A percentile compares a stretch with the other conserved stretches of the same genome.
Evolutionary conservation across 257 asterid genomes (phyloP).

Genomic region (Scutellaria galericulata): DNA sequence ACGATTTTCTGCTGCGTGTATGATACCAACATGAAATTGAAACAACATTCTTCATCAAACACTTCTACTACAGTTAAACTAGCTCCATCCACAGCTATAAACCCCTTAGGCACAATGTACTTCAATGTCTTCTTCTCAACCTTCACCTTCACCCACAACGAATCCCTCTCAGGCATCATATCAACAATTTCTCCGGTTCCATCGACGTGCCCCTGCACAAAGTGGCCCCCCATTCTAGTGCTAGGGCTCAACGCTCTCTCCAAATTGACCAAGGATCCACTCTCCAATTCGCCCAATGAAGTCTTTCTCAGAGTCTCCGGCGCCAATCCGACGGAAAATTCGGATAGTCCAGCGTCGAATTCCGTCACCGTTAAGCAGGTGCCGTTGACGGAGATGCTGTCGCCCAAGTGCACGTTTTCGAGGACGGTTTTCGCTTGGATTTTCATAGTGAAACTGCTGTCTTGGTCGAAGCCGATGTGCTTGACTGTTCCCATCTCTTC

Average conservation of each 20-base stretch:
- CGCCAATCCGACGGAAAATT: conserved; percentile 74
- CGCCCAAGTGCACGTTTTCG: conserved; percentile 77
- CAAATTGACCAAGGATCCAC: conserved; percentile 69
- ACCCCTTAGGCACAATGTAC: conserved; percentile 90
- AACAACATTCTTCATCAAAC: conserved; percentile 70
- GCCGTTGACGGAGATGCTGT: conserved; percentile 89
- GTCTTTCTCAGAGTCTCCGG: conserved; percentile 87
- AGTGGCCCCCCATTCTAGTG: conserved; percentile 93
- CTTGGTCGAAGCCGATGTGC: conserved; percentile 59
- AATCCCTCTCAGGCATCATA: conserved; percentile 66
- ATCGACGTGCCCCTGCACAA: conserved; percentile 94
- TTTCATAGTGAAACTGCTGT: conserved; percentile 67
- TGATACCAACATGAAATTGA: conserved; percentile 77
- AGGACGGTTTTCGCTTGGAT: conserved; percentile 63
- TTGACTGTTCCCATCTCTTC: conserved; percentile 82
- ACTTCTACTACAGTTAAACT: conserved; percentile 91
- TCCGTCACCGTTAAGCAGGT: conserved; percentile 84
- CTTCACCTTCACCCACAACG: conserved; percentile 82
- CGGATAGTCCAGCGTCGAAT: conserved; percentile 44
- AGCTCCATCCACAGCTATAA: conserved; percentile 80
- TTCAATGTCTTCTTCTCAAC: conserved; percentile 57
- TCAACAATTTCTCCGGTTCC: conserved; percentile 77
- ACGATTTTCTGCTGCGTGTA: conserved; percentile 80
- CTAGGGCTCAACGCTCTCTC: conserved; percentile 85
- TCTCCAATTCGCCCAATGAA: conserved; percentile 58